Percentiles rank a stretch among this genome's conserved stretches.
Conservation (phyloP, 179 eudicot species). For the Pouteria campechiana region DNA sequence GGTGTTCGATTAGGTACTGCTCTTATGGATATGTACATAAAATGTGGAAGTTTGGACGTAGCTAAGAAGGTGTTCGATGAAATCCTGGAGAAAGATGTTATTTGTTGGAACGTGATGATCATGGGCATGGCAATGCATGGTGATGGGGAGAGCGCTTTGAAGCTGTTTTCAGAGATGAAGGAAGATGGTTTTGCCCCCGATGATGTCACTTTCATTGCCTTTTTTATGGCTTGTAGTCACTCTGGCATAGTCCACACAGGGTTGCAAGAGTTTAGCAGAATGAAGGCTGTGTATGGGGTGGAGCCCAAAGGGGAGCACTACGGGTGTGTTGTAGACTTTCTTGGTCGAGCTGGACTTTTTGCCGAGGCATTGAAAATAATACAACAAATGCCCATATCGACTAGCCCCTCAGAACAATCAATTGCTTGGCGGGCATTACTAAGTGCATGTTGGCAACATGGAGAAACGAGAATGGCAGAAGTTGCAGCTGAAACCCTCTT, state of each 20-base stretch:
- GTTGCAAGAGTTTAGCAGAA: constrained; percentile 8
- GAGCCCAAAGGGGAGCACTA: constrained; percentile 18
- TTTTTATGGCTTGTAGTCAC: constrained; percentile 24
- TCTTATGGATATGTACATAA: constrained; percentile 22
- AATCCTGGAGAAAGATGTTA: constrained; percentile 18
- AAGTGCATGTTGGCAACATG: constrained; percentile 12
- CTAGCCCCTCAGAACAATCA: constrained; percentile 10
- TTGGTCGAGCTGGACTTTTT: constrained; percentile 13
- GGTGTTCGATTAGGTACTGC: constrained; percentile 17
- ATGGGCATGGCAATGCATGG: constrained; percentile 22
- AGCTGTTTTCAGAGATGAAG: constrained; percentile 18
- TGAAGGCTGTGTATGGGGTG: constrained; percentile 11
- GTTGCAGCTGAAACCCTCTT: constrained; percentile 12
- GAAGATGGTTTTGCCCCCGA: constrained; percentile 11
- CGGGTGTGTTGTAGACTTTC: constrained; percentile 17
- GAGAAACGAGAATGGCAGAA: constrained; percentile 6
- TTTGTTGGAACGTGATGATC: constrained; percentile 28
- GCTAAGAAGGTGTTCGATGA: constrained; percentile 18
- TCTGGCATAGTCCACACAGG: constrained; percentile 21
- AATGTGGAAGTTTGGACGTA: constrained; percentile 20
- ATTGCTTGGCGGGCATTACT: constrained; percentile 21
- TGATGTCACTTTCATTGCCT: constrained; percentile 15
- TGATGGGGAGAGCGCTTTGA: constrained; percentile 10
- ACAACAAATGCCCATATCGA: constrained; percentile 4
- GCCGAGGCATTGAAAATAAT: constrained; percentile 16